phyloP scores from a whole-genome alignment of 2,329 filamentous ascomycete species.

The Elsinoe australis region DNA sequence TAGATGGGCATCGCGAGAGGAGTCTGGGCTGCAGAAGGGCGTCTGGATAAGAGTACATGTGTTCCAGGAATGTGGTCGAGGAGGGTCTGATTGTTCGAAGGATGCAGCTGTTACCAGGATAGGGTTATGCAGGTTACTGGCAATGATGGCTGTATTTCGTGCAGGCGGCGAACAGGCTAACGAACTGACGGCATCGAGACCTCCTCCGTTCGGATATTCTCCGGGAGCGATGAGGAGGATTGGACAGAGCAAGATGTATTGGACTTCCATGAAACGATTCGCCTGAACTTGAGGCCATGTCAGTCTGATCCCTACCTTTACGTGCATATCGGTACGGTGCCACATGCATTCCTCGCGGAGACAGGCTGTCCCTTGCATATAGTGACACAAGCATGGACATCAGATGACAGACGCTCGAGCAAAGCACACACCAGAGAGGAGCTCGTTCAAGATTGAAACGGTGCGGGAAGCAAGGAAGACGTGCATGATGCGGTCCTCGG shows the following conservation, averaged over 20 bases:
- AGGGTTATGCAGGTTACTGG: neutral
- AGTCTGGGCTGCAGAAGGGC: neutral
- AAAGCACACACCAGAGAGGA: constrained; percentile 54
- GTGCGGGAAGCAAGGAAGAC: neutral
- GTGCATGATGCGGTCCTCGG: neutral
- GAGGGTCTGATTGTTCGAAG: neutral
- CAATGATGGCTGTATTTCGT: neutral
- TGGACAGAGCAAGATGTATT: neutral
- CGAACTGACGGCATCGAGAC: neutral
- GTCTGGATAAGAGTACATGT: neutral
- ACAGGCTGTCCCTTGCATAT: constrained; percentile 7
- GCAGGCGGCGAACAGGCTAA: constrained; percentile 4
- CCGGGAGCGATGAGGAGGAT: neutral
- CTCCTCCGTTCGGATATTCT: neutral
- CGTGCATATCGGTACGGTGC: constrained; percentile 4
- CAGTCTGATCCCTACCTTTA: neutral
- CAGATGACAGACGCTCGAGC: constrained; percentile 13
- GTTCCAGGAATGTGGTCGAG: neutral
- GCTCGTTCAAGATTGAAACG: constrained; percentile 44
- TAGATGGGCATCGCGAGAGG: neutral
- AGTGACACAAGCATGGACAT: constrained; percentile 10
- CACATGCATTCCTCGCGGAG: constrained; percentile 4
- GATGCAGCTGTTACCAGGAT: too few species aligned
- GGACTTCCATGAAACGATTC: too few species aligned
- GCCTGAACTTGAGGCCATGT: too few species aligned